Evolutionary conservation across 768 basidiomycete species (phyloP).

Genomic region (Tulasnella sp.): DNA sequence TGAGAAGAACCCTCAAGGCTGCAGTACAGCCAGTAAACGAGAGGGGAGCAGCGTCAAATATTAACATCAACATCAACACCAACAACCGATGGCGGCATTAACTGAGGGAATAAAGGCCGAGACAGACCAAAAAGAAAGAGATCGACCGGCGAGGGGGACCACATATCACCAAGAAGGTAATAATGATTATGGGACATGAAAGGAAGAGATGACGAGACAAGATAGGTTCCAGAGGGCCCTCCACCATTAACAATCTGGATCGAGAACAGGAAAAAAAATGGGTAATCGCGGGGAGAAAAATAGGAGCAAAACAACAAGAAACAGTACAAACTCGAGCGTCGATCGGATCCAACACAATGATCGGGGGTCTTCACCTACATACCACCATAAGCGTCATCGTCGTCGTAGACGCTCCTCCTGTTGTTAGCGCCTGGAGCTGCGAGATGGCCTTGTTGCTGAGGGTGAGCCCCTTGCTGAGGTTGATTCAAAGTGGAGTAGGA

Average conservation of each 20-base stretch:
- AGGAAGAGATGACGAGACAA: not conserved
- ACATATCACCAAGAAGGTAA: not conserved
- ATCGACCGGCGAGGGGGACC: not conserved
- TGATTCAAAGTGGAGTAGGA: constrained; percentile 6
- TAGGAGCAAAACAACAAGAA: not conserved
- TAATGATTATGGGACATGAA: not conserved
- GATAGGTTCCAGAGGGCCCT: not conserved
- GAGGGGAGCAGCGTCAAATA: not conserved
- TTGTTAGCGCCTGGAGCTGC: constrained; percentile 17
- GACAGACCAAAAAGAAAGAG: not conserved
- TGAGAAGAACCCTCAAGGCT: not conserved
- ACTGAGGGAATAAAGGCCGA: not conserved
- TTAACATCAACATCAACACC: not conserved
- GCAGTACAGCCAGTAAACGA: not conserved
- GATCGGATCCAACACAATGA: not conserved
- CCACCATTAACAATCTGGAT: not conserved
- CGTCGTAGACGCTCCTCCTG: constrained; percentile 11
- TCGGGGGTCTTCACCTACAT: constrained; percentile 7
- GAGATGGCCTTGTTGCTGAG: constrained; percentile 17
- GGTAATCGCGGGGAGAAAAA: not conserved
- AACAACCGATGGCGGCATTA: not conserved
- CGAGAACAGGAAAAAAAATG: not conserved
- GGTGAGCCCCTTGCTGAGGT: not conserved
- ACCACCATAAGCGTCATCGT: constrained; percentile 15
- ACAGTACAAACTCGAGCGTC: not conserved